Evolutionary conservation across 352 stramenopile species (phyloP).

Genomic region (Pythium dissimile): DNA sequence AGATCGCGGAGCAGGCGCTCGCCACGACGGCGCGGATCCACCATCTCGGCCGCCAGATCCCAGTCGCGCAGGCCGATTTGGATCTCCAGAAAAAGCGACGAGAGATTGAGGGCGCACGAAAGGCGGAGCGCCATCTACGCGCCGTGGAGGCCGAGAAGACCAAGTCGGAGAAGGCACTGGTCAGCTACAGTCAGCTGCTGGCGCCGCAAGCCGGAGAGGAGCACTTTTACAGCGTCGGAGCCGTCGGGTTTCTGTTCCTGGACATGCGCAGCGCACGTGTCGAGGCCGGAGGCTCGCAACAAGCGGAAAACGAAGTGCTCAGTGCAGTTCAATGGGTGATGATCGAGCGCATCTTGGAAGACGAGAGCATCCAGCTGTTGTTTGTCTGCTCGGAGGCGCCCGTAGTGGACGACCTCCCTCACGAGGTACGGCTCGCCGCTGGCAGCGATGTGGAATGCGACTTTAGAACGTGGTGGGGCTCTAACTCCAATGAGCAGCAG

Average conservation of each 20-base stretch:
- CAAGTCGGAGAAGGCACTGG: constrained; percentile 45
- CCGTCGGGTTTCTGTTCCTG: constrained; percentile 52
- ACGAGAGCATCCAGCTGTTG: constrained; percentile 27
- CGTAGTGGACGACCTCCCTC: constrained; percentile 33
- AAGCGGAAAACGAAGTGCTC: constrained; percentile 47
- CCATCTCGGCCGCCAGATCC: constrained; percentile 38
- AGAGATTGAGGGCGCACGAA: constrained; percentile 57
- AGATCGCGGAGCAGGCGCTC: constrained; percentile 47
- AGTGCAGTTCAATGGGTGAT: constrained; percentile 62
- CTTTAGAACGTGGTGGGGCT: constrained; percentile 38
- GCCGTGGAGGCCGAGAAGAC: constrained; percentile 47
- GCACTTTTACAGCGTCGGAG: constrained; percentile 38
- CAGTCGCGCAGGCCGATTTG: constrained; percentile 31
- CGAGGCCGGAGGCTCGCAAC: constrained; percentile 54
- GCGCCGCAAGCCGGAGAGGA: constrained; percentile 62
- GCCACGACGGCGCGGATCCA: constrained; percentile 44
- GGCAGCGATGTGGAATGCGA: constrained; percentile 2
- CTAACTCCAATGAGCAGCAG: constrained; percentile 30
- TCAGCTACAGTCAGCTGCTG: constrained; percentile 62
- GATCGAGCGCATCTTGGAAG: constrained; percentile 41
- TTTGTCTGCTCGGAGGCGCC: constrained; percentile 54
- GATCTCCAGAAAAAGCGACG: constrained; percentile 61
- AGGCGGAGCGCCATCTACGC: constrained; percentile 54
- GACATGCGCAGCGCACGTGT: constrained; percentile 57
- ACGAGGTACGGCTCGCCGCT: background rate